Evolutionary conservation across 2,329 filamentous ascomycete species (phyloP), one percentile per base, ranked within the genome.

Genomic region (Colletotrichum nymphaeae): DNA sequence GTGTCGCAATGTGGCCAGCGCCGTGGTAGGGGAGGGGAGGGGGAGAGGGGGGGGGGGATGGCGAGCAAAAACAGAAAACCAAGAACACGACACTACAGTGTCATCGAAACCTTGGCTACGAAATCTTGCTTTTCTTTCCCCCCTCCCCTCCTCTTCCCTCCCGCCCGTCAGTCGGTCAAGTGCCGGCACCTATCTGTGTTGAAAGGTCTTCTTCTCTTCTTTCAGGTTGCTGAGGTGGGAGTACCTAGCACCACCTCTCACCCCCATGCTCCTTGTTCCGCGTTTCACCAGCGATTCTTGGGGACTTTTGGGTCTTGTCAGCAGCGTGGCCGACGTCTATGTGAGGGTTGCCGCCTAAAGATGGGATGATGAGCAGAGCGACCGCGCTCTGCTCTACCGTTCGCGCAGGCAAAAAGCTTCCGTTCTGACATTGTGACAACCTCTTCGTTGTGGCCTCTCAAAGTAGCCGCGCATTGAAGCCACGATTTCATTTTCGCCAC

Each of bases 41-140:
- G 9, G 24, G 24, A 24, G 24, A 24, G 24, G 24, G 24, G n/a
- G n/a, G 22, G 22, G 52, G 7, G 1, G 6, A 46, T 19, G 42
- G 42, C 16, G 19, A 9, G 42, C 16, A 46, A 4, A 4, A n/a
- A 19, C 7, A n/a, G 42, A 46, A 26, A 22, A 52, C 30, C 35
- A 30, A 30, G 28, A 7, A 49, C 26, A 22, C 19, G 32, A 59
- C 26, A 46, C 65, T 12, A n/a, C 24, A 46, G 52, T 63, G 46
- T 53, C 46, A 19, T 53, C 24, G 56, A 57, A 71, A 71, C 68
- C 63, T 71, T 67, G 56, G 16, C 19, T 9, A 8, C 12, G 24
- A 16, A 26, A 35, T 35, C 46, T 28, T 30, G 24, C 4, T n/a
- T 55, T 46, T 37, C 30, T 46, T 26, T 22, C 26, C 9, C 19